Conservation (phyloP, 2,329 filamentous ascomycete species). For the Rutstroemia sp. region DNA sequence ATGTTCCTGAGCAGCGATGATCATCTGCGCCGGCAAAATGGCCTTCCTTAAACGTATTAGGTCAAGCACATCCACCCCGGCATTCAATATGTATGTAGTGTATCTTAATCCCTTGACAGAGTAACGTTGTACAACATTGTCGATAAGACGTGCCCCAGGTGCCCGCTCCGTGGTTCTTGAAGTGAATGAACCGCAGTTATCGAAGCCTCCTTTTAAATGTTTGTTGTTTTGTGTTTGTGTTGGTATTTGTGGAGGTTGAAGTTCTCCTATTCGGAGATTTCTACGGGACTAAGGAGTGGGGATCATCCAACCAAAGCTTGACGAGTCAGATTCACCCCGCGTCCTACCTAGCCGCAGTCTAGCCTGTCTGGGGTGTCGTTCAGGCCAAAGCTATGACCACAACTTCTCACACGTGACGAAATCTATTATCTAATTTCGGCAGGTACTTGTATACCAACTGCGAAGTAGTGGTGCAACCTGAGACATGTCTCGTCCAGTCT, state of each 20-base stretch:
- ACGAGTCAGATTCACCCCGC: conserved; percentile 3
- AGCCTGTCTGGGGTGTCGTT: background rate
- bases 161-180: background rate
- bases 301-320: background rate
- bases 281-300: background rate
- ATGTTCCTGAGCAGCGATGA: conserved; percentile 5
- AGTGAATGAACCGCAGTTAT: background rate
- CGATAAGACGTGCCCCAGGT: background rate
- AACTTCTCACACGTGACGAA: background rate
- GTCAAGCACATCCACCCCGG: background rate
- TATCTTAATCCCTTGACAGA: background rate
- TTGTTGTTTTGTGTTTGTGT: background rate
- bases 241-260: background rate
- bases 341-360: background rate
- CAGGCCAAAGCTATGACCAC: background rate
- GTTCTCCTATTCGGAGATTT: background rate
- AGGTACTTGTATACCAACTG: too few relatives aligned
- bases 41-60: conserved; percentile 7
- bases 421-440: too few relatives aligned
- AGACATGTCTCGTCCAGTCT: too few relatives aligned
- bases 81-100: background rate
- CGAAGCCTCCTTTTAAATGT: background rate
- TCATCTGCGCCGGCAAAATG: conserved; percentile 8
- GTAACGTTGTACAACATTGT: conserved; percentile 3
- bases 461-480: too few relatives aligned